Evolutionary conservation across 352 stramenopile genomes (phyloP).

Genomic region (Phytophthora fragariae): DNA sequence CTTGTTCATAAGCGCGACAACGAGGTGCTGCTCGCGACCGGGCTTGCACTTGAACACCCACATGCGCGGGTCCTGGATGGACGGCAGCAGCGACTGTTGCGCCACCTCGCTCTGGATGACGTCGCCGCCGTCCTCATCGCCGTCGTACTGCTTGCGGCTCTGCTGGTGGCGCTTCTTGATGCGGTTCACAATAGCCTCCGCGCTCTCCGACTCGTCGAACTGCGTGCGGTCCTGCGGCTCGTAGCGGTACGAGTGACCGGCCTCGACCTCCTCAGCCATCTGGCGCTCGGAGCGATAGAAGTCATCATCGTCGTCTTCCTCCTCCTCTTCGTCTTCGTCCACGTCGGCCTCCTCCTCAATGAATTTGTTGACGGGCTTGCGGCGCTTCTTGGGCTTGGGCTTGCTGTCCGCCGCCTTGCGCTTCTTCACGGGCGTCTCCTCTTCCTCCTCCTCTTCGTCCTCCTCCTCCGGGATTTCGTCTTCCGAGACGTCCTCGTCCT

Average conservation of each 20-base stretch:
- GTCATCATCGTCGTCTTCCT: constrained; percentile 86
- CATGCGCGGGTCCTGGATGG: constrained; percentile 90
- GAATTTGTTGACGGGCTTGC: constrained; percentile 89
- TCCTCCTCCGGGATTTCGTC: constrained; percentile 83
- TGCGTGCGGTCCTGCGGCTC: constrained; percentile 76
- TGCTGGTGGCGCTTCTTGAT: constrained; percentile 92
- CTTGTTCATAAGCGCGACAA: constrained; percentile 92
- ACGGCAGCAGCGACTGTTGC: constrained; percentile 88
- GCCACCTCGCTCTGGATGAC: constrained; percentile 88
- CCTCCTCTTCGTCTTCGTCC: constrained; percentile 88
- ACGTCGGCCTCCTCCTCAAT: constrained; percentile 91
- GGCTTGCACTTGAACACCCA: constrained; percentile 94
- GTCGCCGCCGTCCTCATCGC: constrained; percentile 85
- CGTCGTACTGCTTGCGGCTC: constrained; percentile 85
- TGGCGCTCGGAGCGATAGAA: constrained; percentile 82
- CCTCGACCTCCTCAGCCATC: constrained; percentile 81
- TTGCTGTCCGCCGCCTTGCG: constrained; percentile 73
- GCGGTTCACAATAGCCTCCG: constrained; percentile 87
- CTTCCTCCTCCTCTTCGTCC: constrained; percentile 65
- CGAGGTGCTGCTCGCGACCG: constrained; percentile 86
- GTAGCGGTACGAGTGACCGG: constrained; percentile 71
- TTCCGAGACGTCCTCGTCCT: constrained; percentile 78
- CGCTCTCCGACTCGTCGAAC: constrained; percentile 83
- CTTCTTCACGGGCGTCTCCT: constrained; percentile 76
- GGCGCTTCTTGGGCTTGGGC: constrained; percentile 86